Conservation (phyloP, 202 grass and related monocot species). For the Zoysia matrella region DNA sequence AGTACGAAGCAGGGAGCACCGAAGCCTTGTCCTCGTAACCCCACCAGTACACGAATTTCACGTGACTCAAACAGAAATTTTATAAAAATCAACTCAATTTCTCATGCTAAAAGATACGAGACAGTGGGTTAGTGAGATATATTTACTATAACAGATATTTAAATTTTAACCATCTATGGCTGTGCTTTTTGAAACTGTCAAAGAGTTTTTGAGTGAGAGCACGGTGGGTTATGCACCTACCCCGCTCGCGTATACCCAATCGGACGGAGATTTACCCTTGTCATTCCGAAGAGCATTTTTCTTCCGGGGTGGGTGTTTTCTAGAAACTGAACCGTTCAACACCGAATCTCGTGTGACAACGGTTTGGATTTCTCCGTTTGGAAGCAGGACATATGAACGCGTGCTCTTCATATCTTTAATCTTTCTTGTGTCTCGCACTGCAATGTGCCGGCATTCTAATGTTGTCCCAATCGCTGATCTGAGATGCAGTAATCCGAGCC, state of each 20-base stretch:
- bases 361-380: background rate
- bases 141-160: background rate
- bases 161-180: no score
- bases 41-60: no score
- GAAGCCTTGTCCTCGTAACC: no score
- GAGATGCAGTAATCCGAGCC: background rate
- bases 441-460: background rate
- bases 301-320: background rate
- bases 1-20: no score
- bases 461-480: background rate
- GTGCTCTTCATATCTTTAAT: background rate
- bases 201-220: background rate
- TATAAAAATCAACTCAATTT: no score
- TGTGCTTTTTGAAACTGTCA: background rate
- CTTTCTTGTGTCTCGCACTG: background rate
- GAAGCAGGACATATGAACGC: background rate
- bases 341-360: background rate
- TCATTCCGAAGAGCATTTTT: background rate
- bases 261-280: background rate
- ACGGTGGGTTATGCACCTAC: background rate
- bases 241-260: background rate
- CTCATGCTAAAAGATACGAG: background rate
- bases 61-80: no score
- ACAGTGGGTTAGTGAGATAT: background rate
- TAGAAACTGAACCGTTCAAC: background rate